Conservation (phyloP, 495 filamentous ascomycete genomes). For the Letharia lupina region DNA sequence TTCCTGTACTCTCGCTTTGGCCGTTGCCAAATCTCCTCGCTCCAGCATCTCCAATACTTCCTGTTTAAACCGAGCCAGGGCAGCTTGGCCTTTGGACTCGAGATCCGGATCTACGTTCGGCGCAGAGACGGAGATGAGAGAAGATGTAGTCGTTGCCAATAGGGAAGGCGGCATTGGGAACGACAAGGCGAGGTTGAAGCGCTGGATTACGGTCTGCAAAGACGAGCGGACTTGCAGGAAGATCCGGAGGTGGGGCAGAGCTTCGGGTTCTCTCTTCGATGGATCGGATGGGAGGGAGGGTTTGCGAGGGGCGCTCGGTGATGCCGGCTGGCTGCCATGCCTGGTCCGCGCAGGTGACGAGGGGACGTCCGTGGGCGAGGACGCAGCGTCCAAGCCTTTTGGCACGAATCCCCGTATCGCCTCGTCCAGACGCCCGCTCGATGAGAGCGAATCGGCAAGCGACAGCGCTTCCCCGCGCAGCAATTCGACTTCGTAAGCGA, state of each 20-base stretch:
- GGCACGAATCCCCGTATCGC: conserved; percentile 65
- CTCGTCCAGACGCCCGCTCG: conserved; percentile 46
- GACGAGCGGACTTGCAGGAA: conserved; percentile 71
- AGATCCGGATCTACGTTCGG: conserved; percentile 57
- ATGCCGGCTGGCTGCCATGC: background rate
- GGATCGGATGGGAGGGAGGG: background rate
- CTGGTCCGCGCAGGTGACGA: conserved; percentile 11
- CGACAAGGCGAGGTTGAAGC: conserved; percentile 88
- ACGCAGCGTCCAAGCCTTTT: conserved; percentile 33
- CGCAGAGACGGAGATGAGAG: conserved; percentile 72
- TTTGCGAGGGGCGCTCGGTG: conserved; percentile 18
- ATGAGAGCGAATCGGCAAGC: conserved; percentile 66
- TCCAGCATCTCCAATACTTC: conserved; percentile 63
- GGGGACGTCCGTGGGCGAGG: background rate
- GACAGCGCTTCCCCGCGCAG: conserved; percentile 75
- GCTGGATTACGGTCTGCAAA: conserved; percentile 75
- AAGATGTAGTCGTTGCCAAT: conserved; percentile 46
- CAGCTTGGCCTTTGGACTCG: conserved; percentile 72
- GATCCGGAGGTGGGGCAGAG: conserved; percentile 64
- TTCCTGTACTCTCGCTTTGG: conserved; percentile 59
- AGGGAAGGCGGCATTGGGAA: conserved; percentile 83
- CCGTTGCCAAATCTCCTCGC: conserved; percentile 50
- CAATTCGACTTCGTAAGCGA: conserved; percentile 93
- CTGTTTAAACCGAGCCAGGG: conserved; percentile 55
- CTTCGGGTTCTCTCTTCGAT: background rate